Evolutionary conservation across 495 filamentous ascomycete species (phyloP).

Genomic region (Chaetomium fimeti): DNA sequence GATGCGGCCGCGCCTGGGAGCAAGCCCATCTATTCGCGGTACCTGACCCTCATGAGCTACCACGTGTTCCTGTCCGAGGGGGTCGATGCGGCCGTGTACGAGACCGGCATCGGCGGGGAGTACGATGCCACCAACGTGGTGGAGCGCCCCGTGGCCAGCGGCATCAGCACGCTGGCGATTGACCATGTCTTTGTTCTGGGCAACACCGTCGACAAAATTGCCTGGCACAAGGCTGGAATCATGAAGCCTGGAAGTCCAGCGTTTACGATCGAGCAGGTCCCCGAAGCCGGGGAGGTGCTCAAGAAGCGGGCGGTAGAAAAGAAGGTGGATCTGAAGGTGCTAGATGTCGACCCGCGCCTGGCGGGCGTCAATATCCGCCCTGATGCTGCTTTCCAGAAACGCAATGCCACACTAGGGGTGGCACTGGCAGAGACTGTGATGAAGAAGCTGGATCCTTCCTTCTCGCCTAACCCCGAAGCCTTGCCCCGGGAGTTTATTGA

Average conservation of each 20-base stretch:
- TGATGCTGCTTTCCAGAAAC: slow-evolving; percentile 77
- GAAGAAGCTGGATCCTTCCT: slow-evolving; percentile 43
- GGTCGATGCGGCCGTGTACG: slow-evolving; percentile 80
- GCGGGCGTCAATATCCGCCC: slow-evolving; percentile 66
- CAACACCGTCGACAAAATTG: slow-evolving; percentile 81
- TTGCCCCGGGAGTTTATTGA: slow-evolving; percentile 67
- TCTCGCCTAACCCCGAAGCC: slow-evolving; percentile 23
- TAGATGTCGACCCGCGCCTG: slow-evolving; percentile 64
- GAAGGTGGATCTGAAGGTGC: slow-evolving; percentile 57
- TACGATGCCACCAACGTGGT: slow-evolving; percentile 95
- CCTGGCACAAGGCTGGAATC: slow-evolving; percentile 96
- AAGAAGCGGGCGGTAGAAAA: slow-evolving; percentile 67
- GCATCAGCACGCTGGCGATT: slow-evolving; percentile 83
- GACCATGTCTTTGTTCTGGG: slow-evolving; percentile 83
- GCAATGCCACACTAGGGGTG: slow-evolving; percentile 80
- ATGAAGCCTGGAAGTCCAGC: slow-evolving; percentile 70
- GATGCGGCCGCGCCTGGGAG: slow-evolving; percentile 33
- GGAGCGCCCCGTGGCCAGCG: slow-evolving; percentile 65
- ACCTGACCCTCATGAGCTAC: slow-evolving; percentile 84
- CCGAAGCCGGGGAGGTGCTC: slow-evolving; percentile 66
- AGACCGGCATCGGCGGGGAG: slow-evolving; percentile 91
- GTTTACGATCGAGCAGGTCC: slow-evolving; percentile 72
- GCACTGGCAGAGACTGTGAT: slow-evolving; percentile 66
- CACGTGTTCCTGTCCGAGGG: slow-evolving; percentile 80
- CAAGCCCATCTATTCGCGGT: slow-evolving; percentile 89